phyloP scores from a whole-genome alignment of 495 filamentous ascomycete genomes.

The Xylaria castorea region DNA sequence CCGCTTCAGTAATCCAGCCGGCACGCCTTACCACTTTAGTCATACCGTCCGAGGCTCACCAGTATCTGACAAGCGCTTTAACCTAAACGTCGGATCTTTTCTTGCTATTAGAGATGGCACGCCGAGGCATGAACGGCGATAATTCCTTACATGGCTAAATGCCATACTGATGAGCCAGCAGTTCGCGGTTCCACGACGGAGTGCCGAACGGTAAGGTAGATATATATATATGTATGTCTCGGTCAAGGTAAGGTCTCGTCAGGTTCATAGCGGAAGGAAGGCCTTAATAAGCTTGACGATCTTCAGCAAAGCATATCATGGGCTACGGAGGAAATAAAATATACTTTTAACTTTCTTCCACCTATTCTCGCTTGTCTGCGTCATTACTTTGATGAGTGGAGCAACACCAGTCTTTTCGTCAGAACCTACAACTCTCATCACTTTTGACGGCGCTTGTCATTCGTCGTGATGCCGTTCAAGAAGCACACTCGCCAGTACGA shows the following conservation, averaged over 20 bases:
- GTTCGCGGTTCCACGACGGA: background rate
- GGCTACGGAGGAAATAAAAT: background rate
- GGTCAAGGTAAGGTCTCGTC: slow-evolving; percentile 1
- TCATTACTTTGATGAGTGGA: background rate
- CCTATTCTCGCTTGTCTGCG: background rate
- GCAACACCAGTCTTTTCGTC: background rate
- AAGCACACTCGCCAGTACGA: slow-evolving; percentile 73
- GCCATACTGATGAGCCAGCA: background rate
- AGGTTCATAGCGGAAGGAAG: background rate
- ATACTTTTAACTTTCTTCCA: background rate
- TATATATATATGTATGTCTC: background rate
- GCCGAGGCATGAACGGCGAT: slow-evolving; percentile 40
- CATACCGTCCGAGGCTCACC: slow-evolving; percentile 31
- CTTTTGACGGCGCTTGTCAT: background rate
- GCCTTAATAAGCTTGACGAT: background rate
- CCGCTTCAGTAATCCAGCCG: slow-evolving; percentile 29
- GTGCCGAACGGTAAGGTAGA: background rate
- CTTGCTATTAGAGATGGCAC: slow-evolving; percentile 51
- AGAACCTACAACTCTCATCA: background rate
- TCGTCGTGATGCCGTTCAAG: slow-evolving; percentile 46
- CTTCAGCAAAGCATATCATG: background rate
- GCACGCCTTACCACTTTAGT: slow-evolving; percentile 26
- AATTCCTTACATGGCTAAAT: slow-evolving; percentile 40
- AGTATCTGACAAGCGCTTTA: slow-evolving; percentile 32
- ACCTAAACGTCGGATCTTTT: slow-evolving; percentile 39